These are phyloP conservation scores for Chrysoporthe puriensis DNA, from an alignment of 2,329 filamentous ascomycete genomes.

Conservation along the genomic window DNA sequence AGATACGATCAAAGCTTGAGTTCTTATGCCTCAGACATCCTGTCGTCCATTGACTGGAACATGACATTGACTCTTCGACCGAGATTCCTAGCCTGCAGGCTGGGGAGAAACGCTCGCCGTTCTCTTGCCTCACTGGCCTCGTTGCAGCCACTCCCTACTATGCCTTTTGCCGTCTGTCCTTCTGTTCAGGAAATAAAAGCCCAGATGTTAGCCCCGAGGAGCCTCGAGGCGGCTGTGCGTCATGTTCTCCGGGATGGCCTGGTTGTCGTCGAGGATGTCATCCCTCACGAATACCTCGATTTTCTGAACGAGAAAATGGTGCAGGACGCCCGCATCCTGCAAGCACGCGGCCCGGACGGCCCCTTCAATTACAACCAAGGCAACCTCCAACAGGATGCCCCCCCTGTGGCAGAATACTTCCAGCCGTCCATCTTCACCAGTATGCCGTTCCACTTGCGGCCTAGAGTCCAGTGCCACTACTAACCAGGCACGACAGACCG, in stretches of 20 bases:
- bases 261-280: slow-evolving; percentile 58
- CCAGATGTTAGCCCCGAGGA: slow-evolving; percentile 47
- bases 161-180: slow-evolving; percentile 37
- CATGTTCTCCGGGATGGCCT: slow-evolving; percentile 57
- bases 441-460: slow-evolving; percentile 35
- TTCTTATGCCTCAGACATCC: background rate
- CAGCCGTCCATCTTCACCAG: slow-evolving; percentile 57
- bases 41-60: background rate
- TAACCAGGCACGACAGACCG: slow-evolving; percentile 43
- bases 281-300: slow-evolving; percentile 56
- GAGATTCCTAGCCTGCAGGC: background rate
- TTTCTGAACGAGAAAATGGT: slow-evolving; percentile 62
- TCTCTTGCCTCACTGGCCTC: slow-evolving; percentile 5
- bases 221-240: slow-evolving; percentile 59
- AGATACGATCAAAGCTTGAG: background rate
- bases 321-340: slow-evolving; percentile 56
- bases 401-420: slow-evolving; percentile 53
- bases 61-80: background rate
- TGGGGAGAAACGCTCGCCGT: background rate
- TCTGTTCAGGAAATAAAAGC: slow-evolving; percentile 46
- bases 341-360: slow-evolving; percentile 54
- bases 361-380: slow-evolving; percentile 67
- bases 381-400: slow-evolving; percentile 65
- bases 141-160: background rate
- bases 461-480: too few species aligned